These are phyloP conservation scores for Auriscalpium orientale DNA, from an alignment of 768 basidiomycete genomes.

Conservation along the genomic window DNA sequence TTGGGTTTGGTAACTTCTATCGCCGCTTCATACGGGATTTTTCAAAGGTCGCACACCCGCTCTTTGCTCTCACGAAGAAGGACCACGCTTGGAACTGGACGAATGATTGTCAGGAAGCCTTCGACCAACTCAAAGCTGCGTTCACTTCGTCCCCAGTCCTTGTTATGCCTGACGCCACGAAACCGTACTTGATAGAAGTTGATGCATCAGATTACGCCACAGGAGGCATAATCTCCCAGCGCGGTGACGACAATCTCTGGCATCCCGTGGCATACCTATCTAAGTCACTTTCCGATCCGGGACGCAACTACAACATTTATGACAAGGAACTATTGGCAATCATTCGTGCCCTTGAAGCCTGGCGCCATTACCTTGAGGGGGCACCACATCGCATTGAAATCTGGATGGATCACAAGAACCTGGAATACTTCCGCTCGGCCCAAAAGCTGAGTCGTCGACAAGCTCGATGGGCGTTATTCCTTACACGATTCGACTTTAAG, in stretches of 20 bases:
- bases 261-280: too few relatives aligned
- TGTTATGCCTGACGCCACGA: neutral
- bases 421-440: constrained; percentile 19
- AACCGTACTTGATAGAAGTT: neutral
- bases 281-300: too few relatives aligned
- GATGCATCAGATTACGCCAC: neutral
- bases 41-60: neutral
- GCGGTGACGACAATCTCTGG: neutral
- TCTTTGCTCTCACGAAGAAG: neutral
- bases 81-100: neutral
- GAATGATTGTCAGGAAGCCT: neutral
- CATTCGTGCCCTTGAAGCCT: neutral
- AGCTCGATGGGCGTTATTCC: constrained; percentile 22
- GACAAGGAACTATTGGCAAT: neutral
- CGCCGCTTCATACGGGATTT: neutral
- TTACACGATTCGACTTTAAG: constrained; percentile 7
- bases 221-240: neutral
- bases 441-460: constrained; percentile 24
- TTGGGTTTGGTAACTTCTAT: neutral
- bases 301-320: neutral
- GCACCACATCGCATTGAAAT: constrained; percentile 13
- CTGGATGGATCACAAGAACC: constrained; percentile 25
- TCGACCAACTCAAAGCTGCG: neutral
- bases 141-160: neutral
- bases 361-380: neutral